A percentile compares a stretch with the other conserved stretches of the same genome.
Evolutionary conservation across 805 yeast genomes (phyloP).

Genomic region (Komagataella kurtzmanii): DNA sequence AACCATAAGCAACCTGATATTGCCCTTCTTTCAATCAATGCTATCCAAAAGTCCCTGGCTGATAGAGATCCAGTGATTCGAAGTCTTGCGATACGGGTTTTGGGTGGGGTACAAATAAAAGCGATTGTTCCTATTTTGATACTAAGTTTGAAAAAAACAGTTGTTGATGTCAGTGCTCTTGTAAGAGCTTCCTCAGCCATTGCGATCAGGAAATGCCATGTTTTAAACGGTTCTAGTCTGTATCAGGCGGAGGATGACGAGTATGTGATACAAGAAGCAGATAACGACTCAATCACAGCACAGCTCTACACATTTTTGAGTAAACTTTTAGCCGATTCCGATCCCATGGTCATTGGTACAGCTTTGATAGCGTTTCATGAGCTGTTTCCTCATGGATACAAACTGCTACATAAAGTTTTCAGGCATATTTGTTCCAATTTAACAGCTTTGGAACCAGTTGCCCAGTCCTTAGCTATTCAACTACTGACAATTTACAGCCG

Average conservation of each 20-base stretch:
- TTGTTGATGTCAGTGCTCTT: conserved; percentile 56
- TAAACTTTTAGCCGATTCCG: conserved; percentile 49
- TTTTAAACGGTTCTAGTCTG: conserved; percentile 16
- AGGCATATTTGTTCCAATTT: conserved; percentile 27
- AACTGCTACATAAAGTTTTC: conserved; percentile 58
- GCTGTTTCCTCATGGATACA: conserved; percentile 43
- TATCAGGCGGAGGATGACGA: conserved; percentile 4
- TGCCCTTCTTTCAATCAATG: conserved; percentile 81
- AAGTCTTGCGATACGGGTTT: conserved; percentile 61
- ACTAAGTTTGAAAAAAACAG: conserved; percentile 56
- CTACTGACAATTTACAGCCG: conserved; percentile 56
- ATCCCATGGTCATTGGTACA: conserved; percentile 53
- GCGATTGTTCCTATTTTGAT: conserved; percentile 71
- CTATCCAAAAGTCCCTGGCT: conserved; percentile 71
- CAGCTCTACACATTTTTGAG: conserved; percentile 38
- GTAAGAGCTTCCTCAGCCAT: conserved; percentile 75
- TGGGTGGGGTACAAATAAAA: conserved; percentile 73
- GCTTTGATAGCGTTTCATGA: conserved; percentile 45
- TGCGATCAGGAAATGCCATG: conserved; percentile 48
- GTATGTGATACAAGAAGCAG: conserved; percentile 14
- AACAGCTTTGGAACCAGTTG: conserved; percentile 55
- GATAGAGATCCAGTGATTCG: conserved; percentile 61
- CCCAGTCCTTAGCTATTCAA: conserved; percentile 47
- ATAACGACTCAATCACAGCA: conserved; percentile 26
- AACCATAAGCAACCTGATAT: conserved; percentile 81